These are phyloP conservation scores for Acanthamoeba triangularis DNA, from an alignment of 208 protist genomes.

Conservation along the genomic window DNA sequence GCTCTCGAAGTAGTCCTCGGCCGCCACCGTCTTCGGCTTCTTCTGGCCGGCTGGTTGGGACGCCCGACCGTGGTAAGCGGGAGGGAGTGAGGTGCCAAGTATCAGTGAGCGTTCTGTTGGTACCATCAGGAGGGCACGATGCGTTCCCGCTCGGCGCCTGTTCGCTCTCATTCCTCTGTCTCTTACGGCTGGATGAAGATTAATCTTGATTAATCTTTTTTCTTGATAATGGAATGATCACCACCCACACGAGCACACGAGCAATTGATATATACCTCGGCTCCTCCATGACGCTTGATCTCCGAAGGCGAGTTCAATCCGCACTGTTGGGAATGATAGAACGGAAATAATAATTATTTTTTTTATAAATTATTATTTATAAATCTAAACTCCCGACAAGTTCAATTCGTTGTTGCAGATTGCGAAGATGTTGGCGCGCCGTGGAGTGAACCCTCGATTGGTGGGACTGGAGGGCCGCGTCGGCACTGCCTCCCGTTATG, in stretches of 20 bases:
- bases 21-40: neutral
- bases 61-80: too few relatives aligned
- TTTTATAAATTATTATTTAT: too few relatives aligned
- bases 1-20: conserved; percentile 47
- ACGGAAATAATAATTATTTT: too few relatives aligned
- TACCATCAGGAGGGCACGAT: neutral
- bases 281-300: neutral
- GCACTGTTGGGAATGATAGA: too few relatives aligned
- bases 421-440: too few relatives aligned
- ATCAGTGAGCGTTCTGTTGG: neutral
- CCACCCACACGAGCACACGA: neutral
- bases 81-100: neutral
- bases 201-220: neutral
- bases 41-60: neutral
- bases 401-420: too few relatives aligned
- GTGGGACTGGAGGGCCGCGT: too few relatives aligned
- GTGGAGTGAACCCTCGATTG: too few relatives aligned
- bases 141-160: neutral
- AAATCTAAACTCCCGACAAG: too few relatives aligned
- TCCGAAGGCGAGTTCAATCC: neutral
- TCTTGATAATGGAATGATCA: neutral
- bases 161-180: neutral
- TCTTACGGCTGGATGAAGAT: neutral
- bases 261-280: too few relatives aligned
- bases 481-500: too few relatives aligned